A percentile compares a stretch with the other conserved stretches of the same genome.
phyloP scores from a whole-genome alignment of 2,329 filamentous ascomycete species.

The Penicillium janthinellum region DNA sequence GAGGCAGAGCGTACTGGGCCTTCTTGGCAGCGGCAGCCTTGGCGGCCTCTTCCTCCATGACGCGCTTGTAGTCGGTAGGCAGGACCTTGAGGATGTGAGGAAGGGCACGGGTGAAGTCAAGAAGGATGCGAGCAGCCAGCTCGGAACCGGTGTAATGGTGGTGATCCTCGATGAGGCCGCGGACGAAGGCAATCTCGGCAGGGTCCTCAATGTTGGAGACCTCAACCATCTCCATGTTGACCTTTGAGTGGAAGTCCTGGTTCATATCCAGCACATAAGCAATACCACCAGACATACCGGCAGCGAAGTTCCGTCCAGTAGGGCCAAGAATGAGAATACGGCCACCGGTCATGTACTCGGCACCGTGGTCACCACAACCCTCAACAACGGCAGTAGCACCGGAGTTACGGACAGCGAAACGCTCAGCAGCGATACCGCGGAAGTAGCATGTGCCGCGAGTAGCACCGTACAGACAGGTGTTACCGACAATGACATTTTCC shows the following conservation, averaged over 20 bases:
- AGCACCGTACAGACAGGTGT: conserved; percentile 92
- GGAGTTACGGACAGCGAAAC: conserved; percentile 95
- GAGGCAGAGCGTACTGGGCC: conserved; percentile 76
- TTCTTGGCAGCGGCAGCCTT: conserved; percentile 85
- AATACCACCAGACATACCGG: conserved; percentile 98
- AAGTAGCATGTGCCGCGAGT: conserved; percentile 92
- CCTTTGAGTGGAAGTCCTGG: conserved; percentile 85
- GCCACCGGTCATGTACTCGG: conserved; percentile 98
- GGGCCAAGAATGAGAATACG: conserved; percentile 82
- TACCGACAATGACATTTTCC: conserved; percentile 91
- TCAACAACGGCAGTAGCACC: conserved; percentile 95
- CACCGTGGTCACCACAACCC: conserved; percentile 92
- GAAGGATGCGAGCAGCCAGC: conserved; percentile 83
- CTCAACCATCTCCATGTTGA: conserved; percentile 98
- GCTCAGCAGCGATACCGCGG: conserved; percentile 93
- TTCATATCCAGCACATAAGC: conserved; percentile 91
- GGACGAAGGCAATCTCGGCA: conserved; percentile 83
- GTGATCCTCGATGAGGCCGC: conserved; percentile 91
- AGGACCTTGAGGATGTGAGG: conserved; percentile 91
- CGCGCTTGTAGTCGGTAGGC: conserved; percentile 93
- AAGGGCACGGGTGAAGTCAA: conserved; percentile 93
- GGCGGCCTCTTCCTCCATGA: conserved; percentile 79
- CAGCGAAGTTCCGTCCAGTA: conserved; percentile 95
- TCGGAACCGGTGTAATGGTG: conserved; percentile 98
- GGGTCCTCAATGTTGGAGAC: conserved; percentile 81